Evolutionary conservation across 2,329 filamentous ascomycete genomes (phyloP).

Genomic region (Neophaeococcomyces mojaviensis): DNA sequence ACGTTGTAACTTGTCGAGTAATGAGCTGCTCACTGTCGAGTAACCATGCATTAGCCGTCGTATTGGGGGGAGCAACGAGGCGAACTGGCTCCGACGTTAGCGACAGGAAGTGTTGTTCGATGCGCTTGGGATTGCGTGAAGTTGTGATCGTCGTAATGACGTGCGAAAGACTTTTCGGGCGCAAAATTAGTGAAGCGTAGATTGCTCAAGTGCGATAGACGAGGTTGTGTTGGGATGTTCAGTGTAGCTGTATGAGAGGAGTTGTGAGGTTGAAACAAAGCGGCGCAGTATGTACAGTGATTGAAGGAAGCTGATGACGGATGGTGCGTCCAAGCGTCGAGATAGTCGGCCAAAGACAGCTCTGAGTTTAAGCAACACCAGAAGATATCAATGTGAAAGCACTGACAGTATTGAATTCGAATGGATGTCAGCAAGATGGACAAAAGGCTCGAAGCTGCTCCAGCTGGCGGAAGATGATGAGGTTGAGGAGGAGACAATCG

Average conservation of each 20-base stretch:
- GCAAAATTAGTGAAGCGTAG: no score
- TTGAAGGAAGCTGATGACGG: no score
- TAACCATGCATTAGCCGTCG: no score
- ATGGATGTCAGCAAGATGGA: background rate
- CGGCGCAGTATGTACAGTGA: slow-evolving; percentile 6
- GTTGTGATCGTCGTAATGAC: no score
- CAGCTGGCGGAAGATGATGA: slow-evolving; percentile 1
- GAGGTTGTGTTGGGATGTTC: background rate
- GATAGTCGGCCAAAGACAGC: background rate
- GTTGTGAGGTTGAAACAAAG: background rate
- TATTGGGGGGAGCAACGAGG: no score
- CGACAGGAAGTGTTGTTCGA: no score
- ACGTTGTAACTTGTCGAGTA: background rate
- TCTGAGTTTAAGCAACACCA: background rate
- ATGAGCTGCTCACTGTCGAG: no score
- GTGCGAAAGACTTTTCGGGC: no score
- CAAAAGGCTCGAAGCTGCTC: slow-evolving; percentile 3
- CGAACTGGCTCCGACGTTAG: no score
- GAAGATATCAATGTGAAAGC: background rate
- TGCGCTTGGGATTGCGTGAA: no score
- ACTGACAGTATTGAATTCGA: background rate
- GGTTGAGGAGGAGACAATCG: slow-evolving; percentile 3
- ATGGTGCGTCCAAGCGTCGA: no score
- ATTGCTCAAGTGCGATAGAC: no score
- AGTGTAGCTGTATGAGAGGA: background rate